These are phyloP conservation scores for Fusarium paranaense DNA, from an alignment of 2,329 filamentous ascomycete genomes.

Conservation along the genomic window DNA sequence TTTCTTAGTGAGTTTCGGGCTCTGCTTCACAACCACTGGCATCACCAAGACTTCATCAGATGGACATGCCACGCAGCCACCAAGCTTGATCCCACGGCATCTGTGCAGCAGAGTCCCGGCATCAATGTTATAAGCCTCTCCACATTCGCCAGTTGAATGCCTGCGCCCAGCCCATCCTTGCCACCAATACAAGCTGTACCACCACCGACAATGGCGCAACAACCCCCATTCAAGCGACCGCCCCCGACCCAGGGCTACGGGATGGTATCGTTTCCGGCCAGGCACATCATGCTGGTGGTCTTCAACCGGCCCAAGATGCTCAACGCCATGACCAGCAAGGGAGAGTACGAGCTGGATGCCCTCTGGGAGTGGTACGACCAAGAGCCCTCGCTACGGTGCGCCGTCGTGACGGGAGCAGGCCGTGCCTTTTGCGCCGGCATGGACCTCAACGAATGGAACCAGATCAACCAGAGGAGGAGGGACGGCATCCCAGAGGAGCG, in stretches of 20 bases:
- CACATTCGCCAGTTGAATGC: constrained; percentile 15
- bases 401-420: constrained; percentile 72
- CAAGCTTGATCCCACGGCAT: background rate
- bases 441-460: constrained; percentile 64
- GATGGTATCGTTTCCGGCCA: constrained; percentile 39
- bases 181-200: background rate
- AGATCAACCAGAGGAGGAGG: constrained; percentile 37
- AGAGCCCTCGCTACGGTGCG: constrained; percentile 71
- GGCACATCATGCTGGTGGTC: constrained; percentile 42
- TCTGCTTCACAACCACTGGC: constrained; percentile 2
- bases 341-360: constrained; percentile 51
- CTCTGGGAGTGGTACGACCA: constrained; percentile 72
- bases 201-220: constrained; percentile 26
- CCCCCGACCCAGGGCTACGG: constrained; percentile 36
- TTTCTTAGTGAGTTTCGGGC: background rate
- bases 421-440: constrained; percentile 76
- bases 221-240: constrained; percentile 32
- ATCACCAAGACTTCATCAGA: constrained; percentile 20
- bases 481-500: constrained; percentile 37
- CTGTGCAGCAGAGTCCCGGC: background rate
- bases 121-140: background rate
- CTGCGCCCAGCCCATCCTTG: background rate
- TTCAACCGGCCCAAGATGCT: constrained; percentile 40
- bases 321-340: constrained; percentile 42
- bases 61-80: constrained; percentile 12